Percentiles rank a stretch among this genome's conserved stretches.
These are phyloP conservation scores for Excoecaria cochinchinensis DNA, from an alignment of 345 rosid species.

Conservation along the genomic window DNA sequence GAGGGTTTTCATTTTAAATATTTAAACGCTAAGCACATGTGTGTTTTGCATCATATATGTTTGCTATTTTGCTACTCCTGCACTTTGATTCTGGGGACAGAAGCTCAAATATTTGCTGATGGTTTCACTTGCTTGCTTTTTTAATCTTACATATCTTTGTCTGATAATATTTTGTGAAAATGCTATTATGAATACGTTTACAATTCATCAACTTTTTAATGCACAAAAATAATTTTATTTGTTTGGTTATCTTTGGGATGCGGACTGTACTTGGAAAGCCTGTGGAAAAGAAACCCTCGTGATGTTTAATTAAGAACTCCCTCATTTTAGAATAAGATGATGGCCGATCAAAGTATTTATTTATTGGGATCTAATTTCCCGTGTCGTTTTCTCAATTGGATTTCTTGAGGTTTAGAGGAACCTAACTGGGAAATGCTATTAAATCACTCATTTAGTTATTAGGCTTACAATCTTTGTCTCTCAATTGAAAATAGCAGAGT, in stretches of 20 bases:
- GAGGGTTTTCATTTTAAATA: not conserved
- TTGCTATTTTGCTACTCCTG: too few relatives aligned
- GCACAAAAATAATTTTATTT: not conserved
- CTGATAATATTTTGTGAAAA: not conserved
- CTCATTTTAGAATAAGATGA: too few relatives aligned
- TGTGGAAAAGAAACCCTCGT: not conserved
- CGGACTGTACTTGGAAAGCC: not conserved
- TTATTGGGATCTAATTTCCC: too few relatives aligned
- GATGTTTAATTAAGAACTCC: not conserved
- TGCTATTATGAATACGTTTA: not conserved
- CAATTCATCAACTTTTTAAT: not conserved
- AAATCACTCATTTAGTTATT: too few relatives aligned
- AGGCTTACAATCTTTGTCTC: too few relatives aligned
- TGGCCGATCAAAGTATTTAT: too few relatives aligned
- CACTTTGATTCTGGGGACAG: not conserved
- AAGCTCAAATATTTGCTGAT: not conserved
- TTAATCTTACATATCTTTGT: constrained; percentile 1
- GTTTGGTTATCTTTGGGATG: not conserved
- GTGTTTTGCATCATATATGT: not conserved
- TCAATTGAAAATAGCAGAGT: too few relatives aligned
- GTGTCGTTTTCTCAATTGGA: too few relatives aligned
- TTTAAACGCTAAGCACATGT: not conserved
- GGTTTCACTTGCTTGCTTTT: constrained; percentile 1
- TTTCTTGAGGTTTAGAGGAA: too few relatives aligned
- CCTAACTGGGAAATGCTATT: too few relatives aligned